Evolutionary conservation across 805 yeast species (phyloP).

Genomic region (Candida pseudofarinosa): DNA sequence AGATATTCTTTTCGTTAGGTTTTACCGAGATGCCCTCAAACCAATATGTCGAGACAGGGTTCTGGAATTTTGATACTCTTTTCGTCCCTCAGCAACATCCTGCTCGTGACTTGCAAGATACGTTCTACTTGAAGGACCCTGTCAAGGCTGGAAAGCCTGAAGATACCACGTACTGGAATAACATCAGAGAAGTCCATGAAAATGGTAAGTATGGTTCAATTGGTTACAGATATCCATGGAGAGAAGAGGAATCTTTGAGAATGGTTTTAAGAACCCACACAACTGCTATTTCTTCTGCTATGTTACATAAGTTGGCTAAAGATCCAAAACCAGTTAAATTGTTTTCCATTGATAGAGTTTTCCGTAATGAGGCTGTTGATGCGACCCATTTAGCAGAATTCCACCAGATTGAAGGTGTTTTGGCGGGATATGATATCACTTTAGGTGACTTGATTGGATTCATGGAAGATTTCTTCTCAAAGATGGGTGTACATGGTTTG

Average conservation of each 20-base stretch:
- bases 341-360: slow-evolving; percentile 95
- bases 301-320: slow-evolving; percentile 82
- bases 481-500: slow-evolving; percentile 94
- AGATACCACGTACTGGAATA: slow-evolving; percentile 73
- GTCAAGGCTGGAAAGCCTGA: slow-evolving; percentile 73
- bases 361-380: slow-evolving; percentile 99
- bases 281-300: slow-evolving; percentile 85
- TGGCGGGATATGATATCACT: slow-evolving; percentile 93
- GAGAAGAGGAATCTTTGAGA: slow-evolving; percentile 80
- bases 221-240: slow-evolving; percentile 99
- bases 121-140: slow-evolving; percentile 96
- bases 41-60: slow-evolving; percentile 96
- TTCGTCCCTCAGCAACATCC: slow-evolving; percentile 99
- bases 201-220: slow-evolving; percentile 89
- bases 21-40: slow-evolving; percentile 99
- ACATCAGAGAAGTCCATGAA: slow-evolving; percentile 81
- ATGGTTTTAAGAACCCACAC: slow-evolving; percentile 97
- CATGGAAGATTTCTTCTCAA: slow-evolving; percentile 94
- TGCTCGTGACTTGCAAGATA: slow-evolving; percentile 98
- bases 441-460: slow-evolving; percentile 95
- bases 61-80: slow-evolving; percentile 97
- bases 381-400: slow-evolving; percentile 99
- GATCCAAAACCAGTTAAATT: slow-evolving; percentile 88
- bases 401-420: slow-evolving; percentile 98
- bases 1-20: slow-evolving; percentile 96